Percentiles rank a stretch among this genome's conserved stretches.
Evolutionary conservation across 1,284 basidiomycete genomes (phyloP).

Genomic region (Mycena sp.): DNA sequence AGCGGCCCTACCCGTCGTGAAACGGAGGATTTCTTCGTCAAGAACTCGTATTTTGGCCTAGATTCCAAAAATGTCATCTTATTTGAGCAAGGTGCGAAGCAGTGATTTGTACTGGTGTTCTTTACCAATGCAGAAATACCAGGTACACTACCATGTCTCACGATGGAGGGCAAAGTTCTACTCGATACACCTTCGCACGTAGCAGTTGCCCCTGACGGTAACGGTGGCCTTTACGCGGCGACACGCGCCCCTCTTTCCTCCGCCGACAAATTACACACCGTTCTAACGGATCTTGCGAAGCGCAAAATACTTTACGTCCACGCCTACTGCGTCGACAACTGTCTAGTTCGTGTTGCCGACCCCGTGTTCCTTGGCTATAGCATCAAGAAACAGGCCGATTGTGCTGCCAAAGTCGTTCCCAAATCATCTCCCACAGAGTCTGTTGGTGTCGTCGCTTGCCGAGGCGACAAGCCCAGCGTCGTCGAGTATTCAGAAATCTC

Average conservation of each 20-base stretch:
- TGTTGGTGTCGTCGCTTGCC: constrained; percentile 93
- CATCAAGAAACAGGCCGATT: constrained; percentile 86
- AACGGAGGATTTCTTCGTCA: constrained; percentile 88
- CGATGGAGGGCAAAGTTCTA: constrained; percentile 93
- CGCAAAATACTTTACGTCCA: constrained; percentile 92
- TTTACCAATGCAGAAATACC: constrained; percentile 22
- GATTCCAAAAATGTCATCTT: constrained; percentile 85
- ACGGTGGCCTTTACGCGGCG: constrained; percentile 96
- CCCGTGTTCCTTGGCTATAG: constrained; percentile 96
- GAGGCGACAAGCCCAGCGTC: constrained; percentile 87
- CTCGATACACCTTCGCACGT: constrained; percentile 83
- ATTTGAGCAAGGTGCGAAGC: constrained; percentile 90
- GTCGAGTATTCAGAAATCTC: constrained; percentile 99
- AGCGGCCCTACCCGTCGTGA: constrained; percentile 92
- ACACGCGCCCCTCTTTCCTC: constrained; percentile 81
- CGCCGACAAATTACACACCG: constrained; percentile 70
- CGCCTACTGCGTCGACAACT: constrained; percentile 98
- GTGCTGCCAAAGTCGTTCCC: constrained; percentile 96
- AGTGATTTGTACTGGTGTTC: constrained; percentile 18
- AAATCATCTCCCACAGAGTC: constrained; percentile 90
- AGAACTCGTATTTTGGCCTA: constrained; percentile 88
- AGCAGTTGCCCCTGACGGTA: constrained; percentile 96
- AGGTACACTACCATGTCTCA: constrained; percentile 97
- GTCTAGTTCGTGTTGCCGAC: constrained; percentile 96
- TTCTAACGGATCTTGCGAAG: constrained; percentile 83